Evolutionary conservation across 257 asterid genomes (phyloP), one percentile per base, ranked within the genome.

Genomic region (Scutellaria baicalensis): DNA sequence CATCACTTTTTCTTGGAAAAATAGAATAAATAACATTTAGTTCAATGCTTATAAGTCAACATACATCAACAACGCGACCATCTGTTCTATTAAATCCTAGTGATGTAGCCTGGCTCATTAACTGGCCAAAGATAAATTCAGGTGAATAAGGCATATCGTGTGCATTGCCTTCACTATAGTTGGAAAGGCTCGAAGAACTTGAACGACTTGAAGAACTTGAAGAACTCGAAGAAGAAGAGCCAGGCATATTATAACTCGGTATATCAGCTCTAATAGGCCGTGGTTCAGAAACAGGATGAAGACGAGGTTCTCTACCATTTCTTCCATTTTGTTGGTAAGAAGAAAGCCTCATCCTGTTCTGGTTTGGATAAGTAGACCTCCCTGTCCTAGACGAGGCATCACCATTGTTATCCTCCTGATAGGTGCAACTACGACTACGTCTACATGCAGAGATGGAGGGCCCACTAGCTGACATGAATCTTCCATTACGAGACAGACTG

Each of bases 41-140:
- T 6, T 18, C 7, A 61, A 76, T 43, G 14, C 23, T 2, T 44
- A 59, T 35, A 45, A 57, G 40, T 48, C 67, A 52, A 9, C 58
- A 50, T 84, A 91, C 97, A 96, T 88, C 96, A 12, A 88, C 81
- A 9, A 84, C 76, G 49, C 85, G 91, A 76, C 84, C 93, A 76
- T 82, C 84, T 79, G 84, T 79, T 79, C 79, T 83, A 38, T 8
- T 38, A 73, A 83, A 82, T 20, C 71, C 80, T 68, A 80, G 82
- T 58, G 80, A 80, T 17, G 59, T 65, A 55, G 69, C 84, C 35
- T 42, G 74, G 56, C 70, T 81, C 75, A 68, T 31, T 33, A 74
- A 74, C 27, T 50, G 86, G 63, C 82, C 49, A 38, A 70, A 77
- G 63, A 83, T 77, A 35, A 23, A 68, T 21, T 81, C 93, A 4